A percentile compares a stretch with the other conserved stretches of the same genome.
Evolutionary conservation across 2,329 filamentous ascomycete genomes (phyloP).

Genomic region (Penicillium palitans): DNA sequence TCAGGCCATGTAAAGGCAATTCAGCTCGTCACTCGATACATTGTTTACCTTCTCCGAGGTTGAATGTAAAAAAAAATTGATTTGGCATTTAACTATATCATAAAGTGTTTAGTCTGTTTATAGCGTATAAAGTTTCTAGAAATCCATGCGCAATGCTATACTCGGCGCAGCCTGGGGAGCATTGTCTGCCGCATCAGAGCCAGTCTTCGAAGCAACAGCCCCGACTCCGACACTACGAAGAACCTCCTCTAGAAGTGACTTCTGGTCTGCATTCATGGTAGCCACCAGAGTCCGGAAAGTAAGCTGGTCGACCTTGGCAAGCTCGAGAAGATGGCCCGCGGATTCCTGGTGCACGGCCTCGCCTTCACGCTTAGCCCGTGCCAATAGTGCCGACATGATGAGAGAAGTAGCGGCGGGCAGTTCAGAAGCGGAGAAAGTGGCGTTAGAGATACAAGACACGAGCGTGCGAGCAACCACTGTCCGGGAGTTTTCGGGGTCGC

Average conservation of each 20-base stretch:
- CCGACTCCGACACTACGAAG: slow-evolving; percentile 62
- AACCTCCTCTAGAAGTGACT: slow-evolving; percentile 76
- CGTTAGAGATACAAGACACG: slow-evolving; percentile 64
- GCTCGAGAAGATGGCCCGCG: slow-evolving; percentile 72
- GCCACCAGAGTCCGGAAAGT: slow-evolving; percentile 74
- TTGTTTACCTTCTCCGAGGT: no score
- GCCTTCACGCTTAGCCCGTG: slow-evolving; percentile 67
- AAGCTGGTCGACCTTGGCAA: slow-evolving; percentile 72
- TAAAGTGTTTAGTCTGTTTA: not conserved
- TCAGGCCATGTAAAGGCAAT: no score
- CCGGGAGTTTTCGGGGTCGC: slow-evolving; percentile 74
- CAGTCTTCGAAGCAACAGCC: slow-evolving; percentile 35
- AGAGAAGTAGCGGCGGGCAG: slow-evolving; percentile 64
- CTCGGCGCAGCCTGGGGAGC: slow-evolving; percentile 64
- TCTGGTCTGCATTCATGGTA: slow-evolving; percentile 68
- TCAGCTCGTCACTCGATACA: no score
- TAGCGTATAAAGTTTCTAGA: slow-evolving; percentile 50
- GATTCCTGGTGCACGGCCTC: slow-evolving; percentile 66
- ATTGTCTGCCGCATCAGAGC: slow-evolving; percentile 49
- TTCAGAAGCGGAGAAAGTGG: slow-evolving; percentile 34
- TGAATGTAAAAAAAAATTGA: not conserved
- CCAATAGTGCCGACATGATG: slow-evolving; percentile 73
- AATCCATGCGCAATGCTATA: slow-evolving; percentile 95
- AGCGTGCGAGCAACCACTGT: slow-evolving; percentile 71
- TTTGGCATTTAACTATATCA: slow-evolving; percentile 3